phyloP scores from a whole-genome alignment of 2,329 filamentous ascomycete species.

The Chrysoporthe austroafricana region DNA sequence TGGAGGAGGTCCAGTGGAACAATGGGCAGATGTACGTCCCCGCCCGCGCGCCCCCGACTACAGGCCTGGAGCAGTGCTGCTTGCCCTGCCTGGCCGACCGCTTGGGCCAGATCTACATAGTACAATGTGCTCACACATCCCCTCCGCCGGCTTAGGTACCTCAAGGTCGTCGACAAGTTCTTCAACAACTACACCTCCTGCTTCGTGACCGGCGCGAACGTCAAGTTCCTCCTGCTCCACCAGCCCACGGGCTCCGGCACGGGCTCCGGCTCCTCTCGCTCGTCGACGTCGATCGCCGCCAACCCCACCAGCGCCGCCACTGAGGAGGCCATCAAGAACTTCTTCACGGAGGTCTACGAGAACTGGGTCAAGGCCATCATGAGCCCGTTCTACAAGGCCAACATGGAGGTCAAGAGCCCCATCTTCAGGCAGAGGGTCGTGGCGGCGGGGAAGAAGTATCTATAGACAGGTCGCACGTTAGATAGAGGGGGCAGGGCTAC shows the following conservation, averaged over 20 bases:
- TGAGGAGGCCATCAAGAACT: slow-evolving; percentile 93
- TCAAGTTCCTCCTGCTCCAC: slow-evolving; percentile 93
- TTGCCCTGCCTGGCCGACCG: neutral
- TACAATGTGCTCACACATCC: slow-evolving; percentile 9
- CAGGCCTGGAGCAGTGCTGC: neutral
- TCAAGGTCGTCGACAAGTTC: slow-evolving; percentile 96
- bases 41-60: neutral
- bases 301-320: slow-evolving; percentile 90
- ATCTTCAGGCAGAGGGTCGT: slow-evolving; percentile 82
- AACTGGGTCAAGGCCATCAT: slow-evolving; percentile 96
- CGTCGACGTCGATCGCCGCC: slow-evolving; percentile 72
- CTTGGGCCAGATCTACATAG: neutral
- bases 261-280: slow-evolving; percentile 46
- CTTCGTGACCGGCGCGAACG: slow-evolving; percentile 90
- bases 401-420: slow-evolving; percentile 83
- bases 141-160: slow-evolving; percentile 64
- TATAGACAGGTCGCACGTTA: slow-evolving; percentile 51
- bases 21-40: slow-evolving; percentile 75
- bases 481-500: neutral
- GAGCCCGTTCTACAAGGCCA: slow-evolving; percentile 91
- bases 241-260: slow-evolving; percentile 62
- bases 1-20: slow-evolving; percentile 95
- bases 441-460: slow-evolving; percentile 89
- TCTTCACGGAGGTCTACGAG: slow-evolving; percentile 95
- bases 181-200: slow-evolving; percentile 94